Evolutionary conservation across 2,329 filamentous ascomycete species (phyloP).

Genomic region (Paecilomyces dactylethromorphus): DNA sequence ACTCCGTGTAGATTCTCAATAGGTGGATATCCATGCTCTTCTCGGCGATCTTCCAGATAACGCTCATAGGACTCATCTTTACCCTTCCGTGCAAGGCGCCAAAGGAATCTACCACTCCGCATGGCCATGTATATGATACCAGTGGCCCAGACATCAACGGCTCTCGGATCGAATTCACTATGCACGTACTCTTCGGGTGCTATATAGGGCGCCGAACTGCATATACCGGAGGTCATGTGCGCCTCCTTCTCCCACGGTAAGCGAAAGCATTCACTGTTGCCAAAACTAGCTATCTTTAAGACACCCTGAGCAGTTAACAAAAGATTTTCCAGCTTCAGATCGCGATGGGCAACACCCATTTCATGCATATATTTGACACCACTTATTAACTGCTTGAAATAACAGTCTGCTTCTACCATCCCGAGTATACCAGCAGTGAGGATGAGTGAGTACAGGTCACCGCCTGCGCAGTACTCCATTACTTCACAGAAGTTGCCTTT

Average conservation of each 20-base stretch:
- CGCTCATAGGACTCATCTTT: conserved; percentile 96
- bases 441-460: conserved; percentile 90
- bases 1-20: conserved; percentile 94
- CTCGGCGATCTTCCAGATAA: conserved; percentile 85
- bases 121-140: conserved; percentile 99
- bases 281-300: conserved; percentile 97
- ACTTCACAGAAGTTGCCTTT: conserved; percentile 98
- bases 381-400: conserved; percentile 98
- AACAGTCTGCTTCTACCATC: conserved; percentile 89
- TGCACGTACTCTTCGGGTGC: conserved; percentile 93
- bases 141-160: conserved; percentile 97
- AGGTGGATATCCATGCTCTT: conserved; percentile 91
- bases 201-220: conserved; percentile 94
- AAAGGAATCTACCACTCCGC: conserved; percentile 90
- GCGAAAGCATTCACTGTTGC: conserved; percentile 96
- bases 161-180: conserved; percentile 91
- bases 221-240: conserved; percentile 95
- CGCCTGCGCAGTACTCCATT: conserved; percentile 98
- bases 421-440: conserved; percentile 83
- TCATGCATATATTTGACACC: conserved; percentile 99
- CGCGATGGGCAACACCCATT: conserved; percentile 96
- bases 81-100: conserved; percentile 90
- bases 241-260: conserved; percentile 99
- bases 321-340: conserved; percentile 94
- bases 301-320: conserved; percentile 86